phyloP scores from a whole-genome alignment of 495 filamentous ascomycete genomes.

The Melanomma pulvis-pyrius region DNA sequence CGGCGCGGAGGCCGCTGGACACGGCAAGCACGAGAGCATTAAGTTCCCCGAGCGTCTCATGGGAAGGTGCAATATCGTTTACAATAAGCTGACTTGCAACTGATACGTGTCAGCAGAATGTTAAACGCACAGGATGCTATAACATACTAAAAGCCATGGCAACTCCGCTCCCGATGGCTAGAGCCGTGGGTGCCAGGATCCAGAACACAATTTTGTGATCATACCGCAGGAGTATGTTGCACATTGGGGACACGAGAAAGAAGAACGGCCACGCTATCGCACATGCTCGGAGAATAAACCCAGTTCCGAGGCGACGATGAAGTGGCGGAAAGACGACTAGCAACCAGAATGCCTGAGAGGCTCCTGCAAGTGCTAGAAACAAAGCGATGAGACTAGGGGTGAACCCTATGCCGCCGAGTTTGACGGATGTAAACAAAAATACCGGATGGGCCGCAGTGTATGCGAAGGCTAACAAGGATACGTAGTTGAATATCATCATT shows the following conservation, averaged over 20 bases:
- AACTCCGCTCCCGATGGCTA: conserved; percentile 59
- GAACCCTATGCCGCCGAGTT: conserved; percentile 65
- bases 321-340: conserved; percentile 65
- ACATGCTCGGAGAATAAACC: conserved; percentile 59
- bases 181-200: conserved; percentile 49
- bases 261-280: conserved; percentile 61
- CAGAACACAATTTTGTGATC: conserved; percentile 56
- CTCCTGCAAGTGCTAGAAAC: conserved; percentile 60
- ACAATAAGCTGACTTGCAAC: conserved; percentile 66
- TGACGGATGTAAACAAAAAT: conserved; percentile 60
- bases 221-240: conserved; percentile 56
- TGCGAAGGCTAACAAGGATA: conserved; percentile 63
- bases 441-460: conserved; percentile 67
- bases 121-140: neutral
- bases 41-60: conserved; percentile 61
- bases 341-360: conserved; percentile 66
- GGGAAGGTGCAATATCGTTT: conserved; percentile 67
- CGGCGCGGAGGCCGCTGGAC: conserved; percentile 55
- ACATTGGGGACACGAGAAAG: conserved; percentile 53
- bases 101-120: conserved; percentile 20
- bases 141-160: conserved; percentile 65
- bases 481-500: conserved; percentile 62
- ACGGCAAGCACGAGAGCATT: conserved; percentile 65
- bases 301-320: conserved; percentile 61
- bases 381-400: conserved; percentile 59